phyloP scores from a whole-genome alignment of 108 stramenopile species.

The Stephanodiscus minutulus region DNA sequence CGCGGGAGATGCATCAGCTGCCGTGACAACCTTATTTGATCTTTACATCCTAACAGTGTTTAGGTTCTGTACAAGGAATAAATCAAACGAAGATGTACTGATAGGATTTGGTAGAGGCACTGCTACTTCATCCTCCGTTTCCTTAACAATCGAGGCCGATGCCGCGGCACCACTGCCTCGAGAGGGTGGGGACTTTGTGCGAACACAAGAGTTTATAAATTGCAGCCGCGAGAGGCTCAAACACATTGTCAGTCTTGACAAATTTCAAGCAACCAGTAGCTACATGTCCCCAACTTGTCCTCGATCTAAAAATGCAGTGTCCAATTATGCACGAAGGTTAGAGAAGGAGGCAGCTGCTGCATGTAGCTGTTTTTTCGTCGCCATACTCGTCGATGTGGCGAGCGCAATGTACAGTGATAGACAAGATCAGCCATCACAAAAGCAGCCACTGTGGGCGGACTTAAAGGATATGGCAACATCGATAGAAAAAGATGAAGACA shows the following conservation, averaged over 20 bases:
- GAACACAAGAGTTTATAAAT: constrained; percentile 50
- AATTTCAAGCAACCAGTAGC: constrained; percentile 58
- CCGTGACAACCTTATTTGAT: constrained; percentile 64
- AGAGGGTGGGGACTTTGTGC: constrained; percentile 32
- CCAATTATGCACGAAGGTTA: constrained; percentile 37
- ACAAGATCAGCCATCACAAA: constrained; percentile 7
- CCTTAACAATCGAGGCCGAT: constrained; percentile 67
- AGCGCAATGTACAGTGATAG: constrained; percentile 13
- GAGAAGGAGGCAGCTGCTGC: constrained; percentile 60
- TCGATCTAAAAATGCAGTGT: constrained; percentile 32
- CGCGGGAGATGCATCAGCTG: constrained; percentile 49
- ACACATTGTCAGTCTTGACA: constrained; percentile 72
- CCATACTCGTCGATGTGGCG: constrained; percentile 45
- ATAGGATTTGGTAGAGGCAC: constrained; percentile 47
- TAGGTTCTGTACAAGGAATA: constrained; percentile 66
- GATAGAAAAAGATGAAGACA: constrained; percentile 12
- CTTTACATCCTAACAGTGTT: constrained; percentile 83
- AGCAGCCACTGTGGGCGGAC: constrained; percentile 10
- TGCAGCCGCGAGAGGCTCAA: constrained; percentile 57
- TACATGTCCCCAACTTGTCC: constrained; percentile 10
- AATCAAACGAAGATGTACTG: constrained; percentile 61
- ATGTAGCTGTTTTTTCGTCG: constrained; percentile 58
- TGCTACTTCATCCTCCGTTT: constrained; percentile 26
- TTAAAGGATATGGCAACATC: constrained; percentile 9
- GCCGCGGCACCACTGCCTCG: constrained; percentile 59